Base-by-base conservation (phyloP, 2,329 filamentous ascomycete genomes). In the Aulographum hederae region DNA sequence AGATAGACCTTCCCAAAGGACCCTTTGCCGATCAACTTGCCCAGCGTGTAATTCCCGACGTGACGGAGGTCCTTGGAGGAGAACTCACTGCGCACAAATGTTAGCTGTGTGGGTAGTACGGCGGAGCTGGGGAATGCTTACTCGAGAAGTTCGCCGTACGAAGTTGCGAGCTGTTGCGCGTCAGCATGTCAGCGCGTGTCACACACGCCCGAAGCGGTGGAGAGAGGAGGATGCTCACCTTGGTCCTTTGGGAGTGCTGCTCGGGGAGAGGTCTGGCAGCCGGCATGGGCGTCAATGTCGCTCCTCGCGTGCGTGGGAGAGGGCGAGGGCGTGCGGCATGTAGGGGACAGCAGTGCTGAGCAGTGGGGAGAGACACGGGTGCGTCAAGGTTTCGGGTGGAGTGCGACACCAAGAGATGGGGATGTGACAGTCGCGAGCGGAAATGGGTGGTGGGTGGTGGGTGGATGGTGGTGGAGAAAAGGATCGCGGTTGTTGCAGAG, bases 1-100 rank as follows among this genome's bases (percentile, higher is more conserved):
- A 98, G 67, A 54, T 98, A 98, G 46, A 98, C 89, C 58, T 94
- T 95, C 46, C 89, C 89, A 56, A 98, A 98, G 40, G 85, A 94
- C 35, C 89, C 89, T 52, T 95, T 98, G 42, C 89, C 89, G 50
- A 98, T 93, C 36, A 98, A 64, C 37, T 75, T 75, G 28, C 89
- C 89, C 35, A 98, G 68, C 21, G 75, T 76, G 56, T 98, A 98
- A 60, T 94, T 95, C 43, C 89, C 89, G 38, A 98, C 89, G 33
- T 76, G 81, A 47, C 78, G 77, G 42, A 98, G 71, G 41, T 98
- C 86, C 51, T 78, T 78, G 44, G 80, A 82, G 37, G 81, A 77
- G 61, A 98, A 98, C 58, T 95, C 86, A 61, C 82, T 94, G 53
- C 36, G 20, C 17, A 14, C 6, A 8, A 25, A 6, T 8, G 8